Evolutionary conservation across 2,329 filamentous ascomycete species (phyloP), one percentile per base, ranked within the genome.

Genomic region (Emergomyces pasteurianus): DNA sequence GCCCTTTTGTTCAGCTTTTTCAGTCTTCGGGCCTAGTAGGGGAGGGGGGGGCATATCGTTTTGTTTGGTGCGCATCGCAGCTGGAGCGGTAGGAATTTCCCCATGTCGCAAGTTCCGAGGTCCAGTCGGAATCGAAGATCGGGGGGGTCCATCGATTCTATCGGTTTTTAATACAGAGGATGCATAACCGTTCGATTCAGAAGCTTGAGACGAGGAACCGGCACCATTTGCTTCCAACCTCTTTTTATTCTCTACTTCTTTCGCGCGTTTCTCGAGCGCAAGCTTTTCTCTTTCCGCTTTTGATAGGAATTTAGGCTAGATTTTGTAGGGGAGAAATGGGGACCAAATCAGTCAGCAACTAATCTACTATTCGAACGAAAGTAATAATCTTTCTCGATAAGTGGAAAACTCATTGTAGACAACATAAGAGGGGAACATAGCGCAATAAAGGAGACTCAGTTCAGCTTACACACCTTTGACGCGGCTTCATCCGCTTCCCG

Each of bases 401-500:
- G 40, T 3, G 16, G 46, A 23, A n/a, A 28, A 58, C 23, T 34
- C 49, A 65, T 61, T 65, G 63, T 53, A 66, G 43, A 52, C 52
- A 36, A 43, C n/a, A n/a, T n/a, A n/a, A n/a, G n/a, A 36, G 43
- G 54, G 14, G 47, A 65, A 47, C 23, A 10, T 16, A 18, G 59
- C 18, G 26, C 16, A 12, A 61, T 40, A 40, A 36, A 23, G 18
- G 12, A 28, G 31, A 6, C 38, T 26, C 31, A 23, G 38, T 28
- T 28, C 60, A 49, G 46, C 36, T 52, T 50, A 28, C 74, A 66
- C 77, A 84, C 81, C 76, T 94, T 96, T 60, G 89, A 83, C 10
- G 90, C 87, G 18, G 88, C 90, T 42, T 88, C 88, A 74, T 94
- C 90, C 34, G 89, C 87, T 63, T 89, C 90, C 71, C 88, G 89